Conservation (phyloP, 331 rosid genomes). For the Quercus tomentella region DNA sequence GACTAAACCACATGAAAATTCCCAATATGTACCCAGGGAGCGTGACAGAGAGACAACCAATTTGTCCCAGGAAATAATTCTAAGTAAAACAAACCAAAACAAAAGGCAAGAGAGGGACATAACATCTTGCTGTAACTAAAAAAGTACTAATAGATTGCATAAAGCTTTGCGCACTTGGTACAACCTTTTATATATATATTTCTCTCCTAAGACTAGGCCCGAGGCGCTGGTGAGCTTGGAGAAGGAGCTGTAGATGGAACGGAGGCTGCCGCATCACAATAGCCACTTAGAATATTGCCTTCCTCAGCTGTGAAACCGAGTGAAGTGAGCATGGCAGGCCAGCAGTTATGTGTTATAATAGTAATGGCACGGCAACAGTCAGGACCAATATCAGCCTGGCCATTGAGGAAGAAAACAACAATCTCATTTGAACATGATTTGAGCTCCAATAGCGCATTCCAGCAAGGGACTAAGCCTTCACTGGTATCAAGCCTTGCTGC, state of each 20-base stretch:
- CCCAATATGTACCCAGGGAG: too few relatives aligned
- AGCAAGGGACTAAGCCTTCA: background rate
- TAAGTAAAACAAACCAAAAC: too few relatives aligned
- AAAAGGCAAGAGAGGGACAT: too few relatives aligned
- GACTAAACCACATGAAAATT: too few relatives aligned
- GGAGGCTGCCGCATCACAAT: conserved; percentile 31
- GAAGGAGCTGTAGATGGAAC: conserved; percentile 13
- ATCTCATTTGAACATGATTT: background rate
- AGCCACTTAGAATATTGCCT: conserved; percentile 25
- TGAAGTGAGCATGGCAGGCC: conserved; percentile 44
- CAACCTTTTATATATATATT: too few relatives aligned
- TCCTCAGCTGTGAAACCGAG: conserved; percentile 33
- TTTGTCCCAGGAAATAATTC: too few relatives aligned
- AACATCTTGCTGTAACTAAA: too few relatives aligned
- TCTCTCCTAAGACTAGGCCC: too few relatives aligned
- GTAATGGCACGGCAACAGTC: conserved; percentile 33
- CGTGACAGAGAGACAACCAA: too few relatives aligned
- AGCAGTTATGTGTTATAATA: conserved; percentile 28
- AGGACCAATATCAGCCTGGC: background rate
- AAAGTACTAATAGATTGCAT: too few relatives aligned
- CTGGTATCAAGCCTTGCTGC: background rate
- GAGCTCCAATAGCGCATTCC: background rate
- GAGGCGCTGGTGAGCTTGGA: background rate
- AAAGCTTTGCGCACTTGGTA: too few relatives aligned
- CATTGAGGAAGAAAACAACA: background rate